These are phyloP conservation scores for Kurtzmaniella fragi DNA, from an alignment of 805 yeast genomes.

Conservation along the genomic window DNA sequence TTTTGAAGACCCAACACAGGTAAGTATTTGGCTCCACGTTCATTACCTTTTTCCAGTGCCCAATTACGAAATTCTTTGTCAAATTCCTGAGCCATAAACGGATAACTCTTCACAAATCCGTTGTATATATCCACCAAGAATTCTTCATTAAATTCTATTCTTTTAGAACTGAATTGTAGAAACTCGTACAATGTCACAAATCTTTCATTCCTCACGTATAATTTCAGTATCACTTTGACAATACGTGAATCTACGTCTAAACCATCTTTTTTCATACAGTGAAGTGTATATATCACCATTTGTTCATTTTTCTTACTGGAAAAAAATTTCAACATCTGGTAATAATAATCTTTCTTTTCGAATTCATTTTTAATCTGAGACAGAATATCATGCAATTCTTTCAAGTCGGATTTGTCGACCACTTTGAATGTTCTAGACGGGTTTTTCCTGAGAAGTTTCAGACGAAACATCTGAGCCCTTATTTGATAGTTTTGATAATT, in stretches of 20 bases:
- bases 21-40: not conserved
- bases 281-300: slow-evolving; percentile 20
- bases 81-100: slow-evolving; percentile 23
- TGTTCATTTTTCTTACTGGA: slow-evolving; percentile 22
- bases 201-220: slow-evolving; percentile 21
- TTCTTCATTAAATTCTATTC: slow-evolving; percentile 16
- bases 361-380: slow-evolving; percentile 6
- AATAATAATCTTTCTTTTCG: slow-evolving; percentile 21
- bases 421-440: too few relatives aligned
- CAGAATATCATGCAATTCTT: too few relatives aligned
- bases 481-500: slow-evolving; percentile 20
- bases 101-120: slow-evolving; percentile 29
- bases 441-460: slow-evolving; percentile 5
- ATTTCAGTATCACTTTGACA: slow-evolving; percentile 19
- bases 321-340: slow-evolving; percentile 22
- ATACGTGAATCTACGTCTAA: slow-evolving; percentile 14
- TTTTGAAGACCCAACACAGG: not conserved
- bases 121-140: slow-evolving; percentile 22
- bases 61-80: slow-evolving; percentile 13
- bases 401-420: too few relatives aligned
- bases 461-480: slow-evolving; percentile 16
- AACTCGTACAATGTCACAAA: slow-evolving; percentile 25
- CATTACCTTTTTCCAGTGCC: slow-evolving; percentile 2
- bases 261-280: slow-evolving; percentile 20
- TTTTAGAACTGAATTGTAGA: slow-evolving; percentile 12